A percentile compares a stretch with the other conserved stretches of the same genome.
Conservation (phyloP, 306 rosid species). For the Cotoneaster glaucophyllus region DNA sequence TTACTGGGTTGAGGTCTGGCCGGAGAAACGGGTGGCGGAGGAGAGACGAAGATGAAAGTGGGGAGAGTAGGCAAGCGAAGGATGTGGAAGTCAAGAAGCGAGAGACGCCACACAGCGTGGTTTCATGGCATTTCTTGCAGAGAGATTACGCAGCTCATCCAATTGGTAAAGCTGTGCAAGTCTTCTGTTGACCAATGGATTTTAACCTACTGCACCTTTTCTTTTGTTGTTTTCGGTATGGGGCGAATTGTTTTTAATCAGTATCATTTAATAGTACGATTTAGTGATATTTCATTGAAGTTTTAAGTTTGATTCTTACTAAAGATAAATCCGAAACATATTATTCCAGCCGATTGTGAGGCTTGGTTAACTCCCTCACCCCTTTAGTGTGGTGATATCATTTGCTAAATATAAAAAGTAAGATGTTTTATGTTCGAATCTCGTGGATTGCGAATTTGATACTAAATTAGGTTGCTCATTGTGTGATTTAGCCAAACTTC, state of each 20-base stretch:
- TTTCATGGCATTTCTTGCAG: background rate
- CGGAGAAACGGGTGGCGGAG: background rate
- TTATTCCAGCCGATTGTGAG: no score
- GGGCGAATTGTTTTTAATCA: no score
- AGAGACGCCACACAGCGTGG: background rate
- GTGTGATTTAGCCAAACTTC: fast-evolving
- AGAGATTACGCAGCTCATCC: background rate
- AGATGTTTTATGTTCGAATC: no score
- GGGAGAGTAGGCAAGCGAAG: background rate
- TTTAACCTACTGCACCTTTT: background rate
- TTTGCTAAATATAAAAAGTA: no score
- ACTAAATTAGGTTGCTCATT: no score
- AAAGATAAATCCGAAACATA: no score
- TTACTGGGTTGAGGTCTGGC: background rate
- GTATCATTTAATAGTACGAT: no score
- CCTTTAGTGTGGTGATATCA: no score
- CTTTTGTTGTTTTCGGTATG: no score
- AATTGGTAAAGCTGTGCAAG: background rate
- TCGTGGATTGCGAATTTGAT: no score
- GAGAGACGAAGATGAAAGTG: background rate
- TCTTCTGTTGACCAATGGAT: background rate
- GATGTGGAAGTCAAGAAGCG: background rate
- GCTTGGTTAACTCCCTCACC: no score
- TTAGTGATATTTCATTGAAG: fast-evolving
- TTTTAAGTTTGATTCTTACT: no score